Conservation (phyloP, 345 rosid genomes). For the Hirschfeldia incana region DNA sequence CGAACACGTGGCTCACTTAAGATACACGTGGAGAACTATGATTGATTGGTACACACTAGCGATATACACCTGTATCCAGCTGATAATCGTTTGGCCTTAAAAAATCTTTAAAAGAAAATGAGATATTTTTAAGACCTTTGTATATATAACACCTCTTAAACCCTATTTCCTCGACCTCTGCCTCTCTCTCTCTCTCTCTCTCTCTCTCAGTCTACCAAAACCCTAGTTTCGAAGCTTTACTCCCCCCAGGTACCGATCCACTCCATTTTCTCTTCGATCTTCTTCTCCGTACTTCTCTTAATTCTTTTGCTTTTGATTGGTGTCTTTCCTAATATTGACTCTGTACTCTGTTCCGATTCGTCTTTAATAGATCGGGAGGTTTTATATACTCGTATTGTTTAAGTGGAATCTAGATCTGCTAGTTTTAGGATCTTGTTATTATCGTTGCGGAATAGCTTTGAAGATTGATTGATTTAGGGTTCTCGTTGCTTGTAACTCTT, state of each 20-base stretch:
- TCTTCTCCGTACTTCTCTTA: not conserved
- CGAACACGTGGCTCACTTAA: no score
- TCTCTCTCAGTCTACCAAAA: constrained; percentile 1
- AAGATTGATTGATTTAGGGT: constrained; percentile 2
- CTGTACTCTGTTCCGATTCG: not conserved
- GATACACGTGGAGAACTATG: not conserved
- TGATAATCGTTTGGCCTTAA: not conserved
- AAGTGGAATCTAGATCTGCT: not conserved
- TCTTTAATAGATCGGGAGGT: not conserved
- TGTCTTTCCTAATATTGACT: not conserved
- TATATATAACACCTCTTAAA: constrained; percentile 36
- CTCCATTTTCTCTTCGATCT: not conserved
- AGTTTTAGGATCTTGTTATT: not conserved
- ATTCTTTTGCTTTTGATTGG: not conserved
- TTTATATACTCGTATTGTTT: not conserved
- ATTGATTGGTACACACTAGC: not conserved
- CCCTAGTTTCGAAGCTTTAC: constrained; percentile 26
- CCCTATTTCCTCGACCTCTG: constrained; percentile 31
- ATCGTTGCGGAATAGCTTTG: not conserved
- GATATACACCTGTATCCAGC: not conserved
- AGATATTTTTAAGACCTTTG: constrained; percentile 23
- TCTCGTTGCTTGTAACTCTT: not conserved
- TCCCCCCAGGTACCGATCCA: constrained; percentile 1
- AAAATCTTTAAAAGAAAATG: not conserved
- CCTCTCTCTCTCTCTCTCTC: constrained; percentile 13